Conservation (phyloP, 495 filamentous ascomycete species). For the Stereocaulon alpinum region DNA sequence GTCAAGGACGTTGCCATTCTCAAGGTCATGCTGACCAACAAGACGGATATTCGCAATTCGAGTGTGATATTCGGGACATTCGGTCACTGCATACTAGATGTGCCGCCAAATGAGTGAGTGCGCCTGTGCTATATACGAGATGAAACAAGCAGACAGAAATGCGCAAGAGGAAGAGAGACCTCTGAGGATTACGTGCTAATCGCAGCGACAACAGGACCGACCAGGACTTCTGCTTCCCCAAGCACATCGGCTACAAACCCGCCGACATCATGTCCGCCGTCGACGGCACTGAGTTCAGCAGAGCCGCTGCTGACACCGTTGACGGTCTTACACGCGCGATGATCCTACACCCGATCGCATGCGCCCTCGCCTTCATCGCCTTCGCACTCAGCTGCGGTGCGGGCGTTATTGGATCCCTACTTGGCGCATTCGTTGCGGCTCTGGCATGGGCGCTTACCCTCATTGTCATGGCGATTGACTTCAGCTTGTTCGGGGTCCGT, state of each 20-base stretch:
- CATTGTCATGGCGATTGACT: constrained; percentile 46
- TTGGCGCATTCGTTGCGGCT: constrained; percentile 37
- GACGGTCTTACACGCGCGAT: constrained; percentile 43
- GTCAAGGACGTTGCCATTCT: constrained; percentile 41
- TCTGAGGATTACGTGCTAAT: not conserved
- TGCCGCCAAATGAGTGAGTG: constrained; percentile 11
- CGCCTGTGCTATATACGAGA: not conserved
- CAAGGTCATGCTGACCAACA: constrained; percentile 36
- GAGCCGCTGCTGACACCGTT: constrained; percentile 33
- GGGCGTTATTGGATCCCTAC: constrained; percentile 41
- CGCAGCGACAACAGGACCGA: constrained; percentile 16
- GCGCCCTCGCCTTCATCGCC: constrained; percentile 46
- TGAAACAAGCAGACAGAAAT: not conserved
- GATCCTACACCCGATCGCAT: constrained; percentile 51
- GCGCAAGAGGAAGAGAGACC: not conserved
- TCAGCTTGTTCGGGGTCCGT: constrained; percentile 37
- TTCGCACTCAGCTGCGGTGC: constrained; percentile 45
- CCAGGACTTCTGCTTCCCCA: constrained; percentile 35
- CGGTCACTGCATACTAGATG: constrained; percentile 42
- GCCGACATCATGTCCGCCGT: constrained; percentile 31
- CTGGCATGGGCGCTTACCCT: constrained; percentile 45
- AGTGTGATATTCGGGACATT: constrained; percentile 46
- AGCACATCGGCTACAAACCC: constrained; percentile 44
- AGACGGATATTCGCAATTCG: constrained; percentile 23
- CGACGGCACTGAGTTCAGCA: constrained; percentile 33